These are phyloP conservation scores for Diphasiastrum complanatum DNA, from an alignment of 83 land plant species.

Conservation along the genomic window DNA sequence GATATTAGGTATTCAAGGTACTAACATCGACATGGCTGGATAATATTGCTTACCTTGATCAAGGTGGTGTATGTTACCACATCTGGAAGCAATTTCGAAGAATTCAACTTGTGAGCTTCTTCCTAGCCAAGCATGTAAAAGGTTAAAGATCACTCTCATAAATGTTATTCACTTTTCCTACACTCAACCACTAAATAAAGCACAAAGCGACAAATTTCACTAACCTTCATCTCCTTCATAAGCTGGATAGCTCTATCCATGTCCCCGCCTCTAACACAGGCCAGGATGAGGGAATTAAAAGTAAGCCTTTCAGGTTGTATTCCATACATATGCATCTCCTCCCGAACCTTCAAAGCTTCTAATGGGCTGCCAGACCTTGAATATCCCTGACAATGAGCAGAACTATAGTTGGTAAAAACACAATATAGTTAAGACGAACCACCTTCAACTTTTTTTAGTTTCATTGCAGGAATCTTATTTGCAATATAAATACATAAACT, in stretches of 20 bases:
- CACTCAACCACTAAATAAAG: no score
- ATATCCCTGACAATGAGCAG: no score
- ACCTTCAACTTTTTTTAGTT: no score
- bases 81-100: slow-evolving; percentile 45
- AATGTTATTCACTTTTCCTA: no score
- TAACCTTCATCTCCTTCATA: slow-evolving; percentile 68
- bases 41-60: slow-evolving; percentile 38
- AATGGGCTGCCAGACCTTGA: slow-evolving; percentile 51
- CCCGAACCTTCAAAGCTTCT: slow-evolving; percentile 41
- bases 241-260: slow-evolving; percentile 41
- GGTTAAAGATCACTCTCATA: no score
- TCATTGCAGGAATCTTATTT: no score
- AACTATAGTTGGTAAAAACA: no score
- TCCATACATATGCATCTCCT: slow-evolving; percentile 50
- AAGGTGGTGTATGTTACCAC: slow-evolving; percentile 63
- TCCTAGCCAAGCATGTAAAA: slow-evolving; percentile 49
- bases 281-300: slow-evolving; percentile 55
- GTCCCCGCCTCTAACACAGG: slow-evolving; percentile 53
- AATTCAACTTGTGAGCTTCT: slow-evolving; percentile 30
- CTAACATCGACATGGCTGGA: not conserved
- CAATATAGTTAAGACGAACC: no score
- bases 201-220: not conserved
- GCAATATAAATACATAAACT: no score
- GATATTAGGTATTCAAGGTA: not conserved
- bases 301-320: slow-evolving; percentile 56